Evolutionary conservation across 345 rosid species (phyloP).

Genomic region (Xanthoceras sorbifolium): DNA sequence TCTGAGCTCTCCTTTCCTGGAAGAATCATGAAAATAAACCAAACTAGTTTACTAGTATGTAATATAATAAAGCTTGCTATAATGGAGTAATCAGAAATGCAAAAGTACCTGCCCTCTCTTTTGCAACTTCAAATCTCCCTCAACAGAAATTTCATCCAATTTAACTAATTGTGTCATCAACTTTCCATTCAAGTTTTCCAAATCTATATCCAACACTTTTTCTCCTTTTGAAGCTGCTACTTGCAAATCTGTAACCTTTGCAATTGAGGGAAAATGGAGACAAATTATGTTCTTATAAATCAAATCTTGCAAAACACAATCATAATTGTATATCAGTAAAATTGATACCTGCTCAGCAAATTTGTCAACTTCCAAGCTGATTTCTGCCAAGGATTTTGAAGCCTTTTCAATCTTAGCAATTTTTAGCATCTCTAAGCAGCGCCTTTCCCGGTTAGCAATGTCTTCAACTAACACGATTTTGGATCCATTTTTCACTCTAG

Average conservation of each 20-base stretch:
- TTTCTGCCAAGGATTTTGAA: conserved; percentile 44
- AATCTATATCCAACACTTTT: conserved; percentile 38
- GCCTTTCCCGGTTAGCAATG: conserved; percentile 43
- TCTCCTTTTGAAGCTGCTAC: conserved; percentile 35
- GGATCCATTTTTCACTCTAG: conserved; percentile 55
- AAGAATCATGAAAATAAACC: not conserved
- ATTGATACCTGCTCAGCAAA: conserved; percentile 39
- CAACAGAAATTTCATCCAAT: conserved; percentile 49
- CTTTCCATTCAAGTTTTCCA: conserved; percentile 41
- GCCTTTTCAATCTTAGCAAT: conserved; percentile 51
- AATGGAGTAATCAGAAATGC: not conserved
- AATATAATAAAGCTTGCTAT: not conserved
- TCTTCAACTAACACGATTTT: conserved; percentile 56
- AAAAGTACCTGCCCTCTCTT: conserved; percentile 51
- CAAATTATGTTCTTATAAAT: not conserved
- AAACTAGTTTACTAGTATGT: not conserved
- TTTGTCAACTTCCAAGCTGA: conserved; percentile 45
- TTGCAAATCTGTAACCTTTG: conserved; percentile 44
- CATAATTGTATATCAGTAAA: not conserved
- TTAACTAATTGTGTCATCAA: conserved; percentile 51
- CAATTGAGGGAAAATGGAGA: not conserved
- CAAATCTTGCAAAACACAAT: not conserved
- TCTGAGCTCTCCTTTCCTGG: conserved; percentile 55
- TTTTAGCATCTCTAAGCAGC: conserved; percentile 50
- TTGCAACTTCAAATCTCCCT: conserved; percentile 53